Base-by-base conservation (phyloP, 2,329 filamentous ascomycete species). In the Onygena corvina region DNA sequence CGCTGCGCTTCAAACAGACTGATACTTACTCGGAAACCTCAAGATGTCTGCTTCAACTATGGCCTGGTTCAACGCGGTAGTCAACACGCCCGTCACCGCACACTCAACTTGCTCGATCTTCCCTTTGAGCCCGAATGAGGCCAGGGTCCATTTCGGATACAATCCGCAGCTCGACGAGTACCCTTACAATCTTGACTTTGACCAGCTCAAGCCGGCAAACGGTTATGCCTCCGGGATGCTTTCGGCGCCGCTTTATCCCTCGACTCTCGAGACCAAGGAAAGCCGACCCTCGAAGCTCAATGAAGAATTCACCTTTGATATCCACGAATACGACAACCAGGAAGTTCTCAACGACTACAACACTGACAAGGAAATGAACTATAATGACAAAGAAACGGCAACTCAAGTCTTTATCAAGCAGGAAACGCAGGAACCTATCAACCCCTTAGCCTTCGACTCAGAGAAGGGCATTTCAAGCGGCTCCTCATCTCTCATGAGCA, bases 101-200 rank as follows among this genome's bases (percentile, higher is more conserved):
- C 49, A 25, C 16, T 49, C 50, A 4, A 48, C 47, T 42, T 52
- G 50, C 48, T 49, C 48, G 9, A 49, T 53, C 42, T 52, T 54
- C 35, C 27, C 18, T 29, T 18, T 18, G 12, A 27, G 23, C 18
- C 30, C 27, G n/a, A 12, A 9, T 30, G 11, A 46, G 23, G 14
- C 25, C 29, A 23, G 4, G 30, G 46, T 23, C 21, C n/a, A 23
- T 18, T 36, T 47, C 46, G 46, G 31, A 18, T 48, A 25, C 21
- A n/a, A 38, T n/a, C 33, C 21, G 8, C n/a, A n/a, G n/a, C n/a
- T n/a, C n/a, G n/a, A n/a, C 9, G n/a, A 29, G 11, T 18, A 38
- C 33, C 30, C 33, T 25, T 36, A 27, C 23, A 27, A 14, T 4
- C 33, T 38, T 14, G 23, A 48, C 12, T 30, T 20, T 6, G 11